Conservation (phyloP, 2,329 filamentous ascomycete genomes). For the Penicillium decumbens region DNA sequence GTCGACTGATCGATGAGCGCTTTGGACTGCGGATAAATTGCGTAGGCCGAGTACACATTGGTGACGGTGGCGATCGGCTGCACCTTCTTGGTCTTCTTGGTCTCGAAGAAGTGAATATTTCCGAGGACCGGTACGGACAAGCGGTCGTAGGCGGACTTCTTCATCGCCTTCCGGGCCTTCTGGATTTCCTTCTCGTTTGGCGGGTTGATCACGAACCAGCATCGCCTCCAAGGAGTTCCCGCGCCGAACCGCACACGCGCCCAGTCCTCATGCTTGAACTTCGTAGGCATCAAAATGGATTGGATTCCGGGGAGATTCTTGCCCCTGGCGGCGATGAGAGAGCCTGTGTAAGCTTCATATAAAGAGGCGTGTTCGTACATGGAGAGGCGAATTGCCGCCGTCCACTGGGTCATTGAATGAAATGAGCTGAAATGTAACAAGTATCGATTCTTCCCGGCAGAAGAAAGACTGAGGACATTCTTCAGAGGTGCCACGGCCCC, state of each 20-base stretch:
- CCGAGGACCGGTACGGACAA: conserved; percentile 69
- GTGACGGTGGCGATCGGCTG: conserved; percentile 86
- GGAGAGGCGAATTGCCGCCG: conserved; percentile 82
- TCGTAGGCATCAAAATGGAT: conserved; percentile 76
- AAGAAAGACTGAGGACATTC: conserved; percentile 93
- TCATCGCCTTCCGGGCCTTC: conserved; percentile 74
- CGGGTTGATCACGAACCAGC: conserved; percentile 91
- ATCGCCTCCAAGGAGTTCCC: conserved; percentile 91
- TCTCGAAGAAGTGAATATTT: conserved; percentile 91
- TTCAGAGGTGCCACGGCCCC: conserved; percentile 73
- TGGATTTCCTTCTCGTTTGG: conserved; percentile 89
- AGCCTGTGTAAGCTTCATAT: conserved; percentile 94
- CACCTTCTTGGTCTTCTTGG: conserved; percentile 87
- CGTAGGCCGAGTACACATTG: conserved; percentile 86
- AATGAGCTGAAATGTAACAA: conserved; percentile 94
- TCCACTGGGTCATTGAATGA: conserved; percentile 92
- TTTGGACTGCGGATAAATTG: conserved; percentile 92
- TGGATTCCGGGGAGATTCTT: conserved; percentile 85
- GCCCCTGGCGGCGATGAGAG: conserved; percentile 90
- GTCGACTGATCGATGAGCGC: conserved; percentile 92
- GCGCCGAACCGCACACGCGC: conserved; percentile 91
- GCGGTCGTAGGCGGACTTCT: conserved; percentile 76
- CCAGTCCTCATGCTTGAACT: conserved; percentile 81
- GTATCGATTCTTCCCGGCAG: conserved; percentile 91
- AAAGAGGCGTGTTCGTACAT: conserved; percentile 92